Evolutionary conservation across 164 flowering plant genomes (phyloP), one percentile per base, ranked within the genome.

Genomic region (Tinospora cordifolia): DNA sequence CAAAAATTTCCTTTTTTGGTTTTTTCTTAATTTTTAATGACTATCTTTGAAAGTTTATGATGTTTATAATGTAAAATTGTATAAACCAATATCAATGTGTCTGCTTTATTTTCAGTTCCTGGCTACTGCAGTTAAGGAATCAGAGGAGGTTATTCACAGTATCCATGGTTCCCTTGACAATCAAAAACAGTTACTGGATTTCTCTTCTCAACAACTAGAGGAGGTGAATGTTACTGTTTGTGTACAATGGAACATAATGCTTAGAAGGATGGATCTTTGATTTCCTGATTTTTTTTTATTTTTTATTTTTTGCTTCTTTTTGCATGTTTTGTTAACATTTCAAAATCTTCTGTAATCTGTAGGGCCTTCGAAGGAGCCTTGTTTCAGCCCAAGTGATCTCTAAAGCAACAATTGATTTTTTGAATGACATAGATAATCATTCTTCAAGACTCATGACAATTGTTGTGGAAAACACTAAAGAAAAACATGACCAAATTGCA

Each of bases 291-390:
- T 49, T 15, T n/a, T n/a, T n/a, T n/a, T n/a, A n/a, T n/a, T n/a
- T n/a, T n/a, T n/a, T n/a, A n/a, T n/a, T n/a, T n/a, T 66, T 13
- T 3, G n/a, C 47, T 38, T 71, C 60, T 21, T 38, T 66, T 27
- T 30, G 36, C 58, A 51, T 2, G 5, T 8, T 51, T 11, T 44
- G 57, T 59, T 44, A 19, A 27, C 49, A 54, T 66, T 14, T 21
- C 47, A 62, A 63, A 54, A 21, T 25, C 51, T 67, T 69, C 11
- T 30, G 63, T 63, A 19, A 5, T 62, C 17, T 77, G 17, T 68
- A 92, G 96, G 89, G 92, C 59, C 69, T 88, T 59, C 79, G 79
- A 60, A 75, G 83, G 62, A 85, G 84, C 81, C 65, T 90, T 76
- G 75, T 68, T 66, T 86, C 89, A 63, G 85, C 91, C 17, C 81